Evolutionary conservation across 139 green algal genomes (phyloP).

Genomic region (Auxenochlorella protothecoides): DNA sequence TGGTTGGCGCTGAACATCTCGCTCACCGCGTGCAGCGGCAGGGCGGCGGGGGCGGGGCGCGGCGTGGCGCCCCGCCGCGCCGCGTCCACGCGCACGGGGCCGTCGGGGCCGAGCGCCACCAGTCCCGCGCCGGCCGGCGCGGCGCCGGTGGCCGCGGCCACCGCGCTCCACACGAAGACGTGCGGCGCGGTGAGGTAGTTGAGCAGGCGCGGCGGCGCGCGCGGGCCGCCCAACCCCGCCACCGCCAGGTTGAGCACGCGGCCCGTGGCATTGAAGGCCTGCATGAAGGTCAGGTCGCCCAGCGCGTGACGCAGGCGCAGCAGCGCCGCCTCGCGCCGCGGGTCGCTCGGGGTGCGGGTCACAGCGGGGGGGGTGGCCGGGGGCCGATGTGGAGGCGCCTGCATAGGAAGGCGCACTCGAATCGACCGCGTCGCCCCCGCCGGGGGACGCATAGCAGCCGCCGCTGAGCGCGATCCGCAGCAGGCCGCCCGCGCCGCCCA

Average conservation of each 20-base stretch:
- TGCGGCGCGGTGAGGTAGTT: constrained; percentile 88
- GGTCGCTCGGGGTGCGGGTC: no score
- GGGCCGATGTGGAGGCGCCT: no score
- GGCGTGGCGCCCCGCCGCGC: not conserved
- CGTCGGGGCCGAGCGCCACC: not conserved
- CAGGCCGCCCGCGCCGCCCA: constrained; percentile 12
- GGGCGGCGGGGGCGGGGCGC: not conserved
- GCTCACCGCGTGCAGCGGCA: not conserved
- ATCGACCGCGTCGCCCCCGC: not conserved
- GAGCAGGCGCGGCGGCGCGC: constrained; percentile 80
- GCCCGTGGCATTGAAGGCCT: constrained; percentile 81
- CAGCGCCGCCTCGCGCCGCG: not conserved
- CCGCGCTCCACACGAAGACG: constrained; percentile 79
- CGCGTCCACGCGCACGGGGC: not conserved
- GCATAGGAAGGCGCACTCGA: no score
- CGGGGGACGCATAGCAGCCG: not conserved
- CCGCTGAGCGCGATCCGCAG: not conserved
- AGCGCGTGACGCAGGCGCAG: constrained; percentile 57
- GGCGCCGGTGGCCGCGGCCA: constrained; percentile 30
- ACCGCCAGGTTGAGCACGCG: constrained; percentile 88
- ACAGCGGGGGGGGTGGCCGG: no score
- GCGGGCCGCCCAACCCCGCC: constrained; percentile 52
- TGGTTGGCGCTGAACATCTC: constrained; percentile 96
- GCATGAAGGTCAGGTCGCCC: constrained; percentile 79
- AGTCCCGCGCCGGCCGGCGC: not conserved